Percentiles rank a stretch among this genome's conserved stretches.
Evolutionary conservation across 2,329 filamentous ascomycete genomes (phyloP).

Genomic region (Botrytis fragariae): DNA sequence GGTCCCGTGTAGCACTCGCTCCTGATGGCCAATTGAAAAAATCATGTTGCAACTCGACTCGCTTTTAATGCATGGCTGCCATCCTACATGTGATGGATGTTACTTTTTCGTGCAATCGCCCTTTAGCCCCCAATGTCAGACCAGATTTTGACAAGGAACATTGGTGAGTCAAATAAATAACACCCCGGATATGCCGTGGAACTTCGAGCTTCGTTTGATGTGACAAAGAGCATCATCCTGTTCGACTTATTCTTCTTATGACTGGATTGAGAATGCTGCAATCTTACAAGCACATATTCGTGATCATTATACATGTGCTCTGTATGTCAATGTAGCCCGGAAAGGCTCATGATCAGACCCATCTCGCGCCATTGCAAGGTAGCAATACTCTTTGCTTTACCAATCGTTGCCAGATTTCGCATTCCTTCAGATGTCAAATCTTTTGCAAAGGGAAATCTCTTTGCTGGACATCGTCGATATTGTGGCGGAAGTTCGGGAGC

Average conservation of each 20-base stretch:
- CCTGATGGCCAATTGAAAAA: background rate
- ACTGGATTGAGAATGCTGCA: background rate
- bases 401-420: background rate
- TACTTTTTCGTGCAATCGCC: conserved; percentile 1
- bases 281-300: background rate
- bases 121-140: background rate
- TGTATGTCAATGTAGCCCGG: background rate
- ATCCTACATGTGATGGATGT: background rate
- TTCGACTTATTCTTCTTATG: background rate
- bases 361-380: background rate
- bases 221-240: background rate
- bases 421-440: background rate
- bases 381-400: background rate
- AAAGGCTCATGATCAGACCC: background rate
- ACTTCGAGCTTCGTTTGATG: background rate
- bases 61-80: background rate
- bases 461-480: background rate
- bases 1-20: background rate
- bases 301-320: background rate
- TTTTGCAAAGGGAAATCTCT: background rate
- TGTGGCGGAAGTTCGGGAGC: background rate
- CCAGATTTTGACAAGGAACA: background rate
- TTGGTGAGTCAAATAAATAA: background rate
- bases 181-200: background rate
- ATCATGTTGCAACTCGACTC: background rate